Percentiles rank a stretch among this genome's conserved stretches.
Evolutionary conservation across 1,139 yeast genomes (phyloP).

Genomic region (Lodderomyces pseudojiufengensis): DNA sequence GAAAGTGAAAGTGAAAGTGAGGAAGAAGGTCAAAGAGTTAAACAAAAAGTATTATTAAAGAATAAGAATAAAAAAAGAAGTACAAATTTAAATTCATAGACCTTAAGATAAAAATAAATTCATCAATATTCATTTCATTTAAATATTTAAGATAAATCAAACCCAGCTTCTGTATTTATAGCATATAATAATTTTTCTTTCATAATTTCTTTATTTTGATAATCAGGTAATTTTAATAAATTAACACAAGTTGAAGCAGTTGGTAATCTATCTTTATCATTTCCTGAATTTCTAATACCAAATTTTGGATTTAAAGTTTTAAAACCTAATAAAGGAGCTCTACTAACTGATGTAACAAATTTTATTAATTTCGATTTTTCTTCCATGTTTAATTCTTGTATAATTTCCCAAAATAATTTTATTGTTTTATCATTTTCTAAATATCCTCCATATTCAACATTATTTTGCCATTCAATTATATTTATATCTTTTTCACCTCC

Average conservation of each 20-base stretch:
- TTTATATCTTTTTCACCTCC: slow-evolving; percentile 74
- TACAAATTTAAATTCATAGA: neutral
- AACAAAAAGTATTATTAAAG: slow-evolving; percentile 74
- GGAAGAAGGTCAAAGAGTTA: slow-evolving; percentile 38
- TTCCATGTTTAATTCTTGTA: slow-evolving; percentile 59
- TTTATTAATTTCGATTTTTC: slow-evolving; percentile 66
- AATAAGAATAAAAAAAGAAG: slow-evolving; percentile 54
- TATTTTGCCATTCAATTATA: slow-evolving; percentile 58
- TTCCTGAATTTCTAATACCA: slow-evolving; percentile 75
- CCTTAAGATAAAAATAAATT: slow-evolving; percentile 2
- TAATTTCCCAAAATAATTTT: slow-evolving; percentile 67
- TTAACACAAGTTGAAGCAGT: slow-evolving; percentile 94
- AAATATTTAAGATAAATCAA: slow-evolving; percentile 55
- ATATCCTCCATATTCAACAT: slow-evolving; percentile 71
- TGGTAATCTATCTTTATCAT: slow-evolving; percentile 57
- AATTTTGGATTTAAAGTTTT: slow-evolving; percentile 68
- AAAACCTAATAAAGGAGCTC: slow-evolving; percentile 91
- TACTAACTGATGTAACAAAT: slow-evolving; percentile 87
- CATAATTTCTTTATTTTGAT: slow-evolving; percentile 55
- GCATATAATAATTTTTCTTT: slow-evolving; percentile 68
- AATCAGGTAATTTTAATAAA: slow-evolving; percentile 79
- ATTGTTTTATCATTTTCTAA: slow-evolving; percentile 55
- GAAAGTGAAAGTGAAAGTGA: slow-evolving; percentile 28
- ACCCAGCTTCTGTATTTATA: slow-evolving; percentile 78
- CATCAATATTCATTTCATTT: neutral